Base-by-base conservation (phyloP, 345 rosid genomes). In the Cardamine occulta region DNA sequence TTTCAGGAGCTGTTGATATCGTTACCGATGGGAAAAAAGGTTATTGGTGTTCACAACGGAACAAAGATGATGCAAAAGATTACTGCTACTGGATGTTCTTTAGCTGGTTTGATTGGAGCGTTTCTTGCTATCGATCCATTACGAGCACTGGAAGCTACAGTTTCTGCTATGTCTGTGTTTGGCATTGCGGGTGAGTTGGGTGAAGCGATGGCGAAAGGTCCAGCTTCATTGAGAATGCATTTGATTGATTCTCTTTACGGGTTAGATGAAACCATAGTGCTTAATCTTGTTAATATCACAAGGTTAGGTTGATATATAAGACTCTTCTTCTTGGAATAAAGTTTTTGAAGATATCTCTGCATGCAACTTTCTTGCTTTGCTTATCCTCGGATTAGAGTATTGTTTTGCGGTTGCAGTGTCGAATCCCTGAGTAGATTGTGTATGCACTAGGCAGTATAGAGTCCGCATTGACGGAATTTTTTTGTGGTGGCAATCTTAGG, bases 141-240 rank as follows among this genome's bases (percentile, higher is more conserved):
- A 32, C 86, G 62, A 26, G 68, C 88, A 44, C 64, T 94, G 40
- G 96, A 88, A 80, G 97, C 98, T 60, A 85, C 98, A 3, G 88
- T 83, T 73, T 86, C 88, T 0, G 98, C 96, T n/a, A 72, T 94
- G 60, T 86, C 96, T 19, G 70, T 88, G 29, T 94, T 88, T 63
- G 93, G 96, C 5, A 76, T 94, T 62, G 97, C 97, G 21, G 96
- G 88, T 67, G 97, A 91, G 89, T 80, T 88, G 66, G 96, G 95
- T 47, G 87, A 82, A 88, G 86, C 75, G 0, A 11, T 74, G 74
- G 95, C 95, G 7, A 88, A 79, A 37, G 98, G 98, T 63, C 98
- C 98, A 31, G 97, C 88, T 75, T 88, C 95, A 0, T 71, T 94
- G 87, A 87, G 93, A 78, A 79, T 84, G 84, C 88, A 88, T 80